Evolutionary conservation across 164 flowering plant species (phyloP).

Genomic region (Magnolia officinalis): DNA sequence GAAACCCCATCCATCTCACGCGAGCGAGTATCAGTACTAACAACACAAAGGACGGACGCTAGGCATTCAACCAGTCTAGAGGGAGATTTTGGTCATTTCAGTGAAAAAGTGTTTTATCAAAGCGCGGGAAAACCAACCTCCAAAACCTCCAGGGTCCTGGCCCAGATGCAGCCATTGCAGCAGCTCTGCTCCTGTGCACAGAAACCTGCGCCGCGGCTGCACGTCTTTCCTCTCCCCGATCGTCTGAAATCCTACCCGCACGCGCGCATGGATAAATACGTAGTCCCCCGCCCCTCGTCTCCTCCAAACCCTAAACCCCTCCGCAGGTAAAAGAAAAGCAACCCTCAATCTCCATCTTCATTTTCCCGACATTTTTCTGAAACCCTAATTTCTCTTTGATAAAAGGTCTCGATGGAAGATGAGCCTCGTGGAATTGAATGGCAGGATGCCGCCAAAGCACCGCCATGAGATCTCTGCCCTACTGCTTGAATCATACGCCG

Average conservation of each 20-base stretch:
- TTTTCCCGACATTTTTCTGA: background rate
- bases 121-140: background rate
- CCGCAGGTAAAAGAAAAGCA: background rate
- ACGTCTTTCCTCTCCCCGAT: background rate
- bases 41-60: no score
- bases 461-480: slow-evolving; percentile 1
- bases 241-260: background rate
- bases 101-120: no score
- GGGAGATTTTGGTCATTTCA: no score
- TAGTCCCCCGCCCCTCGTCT: slow-evolving; percentile 8
- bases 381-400: background rate
- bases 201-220: background rate
- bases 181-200: background rate
- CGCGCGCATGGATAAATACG: slow-evolving; percentile 5
- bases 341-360: no score
- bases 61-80: no score
- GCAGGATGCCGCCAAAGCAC: slow-evolving; percentile 7
- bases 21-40: no score
- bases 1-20: no score
- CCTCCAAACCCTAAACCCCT: slow-evolving; percentile 5
- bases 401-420: slow-evolving; percentile 8
- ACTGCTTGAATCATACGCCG: slow-evolving; percentile 6
- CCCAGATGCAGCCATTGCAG: no score
- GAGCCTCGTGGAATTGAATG: slow-evolving; percentile 3
- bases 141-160: background rate